Evolutionary conservation across 2,329 filamentous ascomycete species (phyloP).

Genomic region (Alternaria rosae): DNA sequence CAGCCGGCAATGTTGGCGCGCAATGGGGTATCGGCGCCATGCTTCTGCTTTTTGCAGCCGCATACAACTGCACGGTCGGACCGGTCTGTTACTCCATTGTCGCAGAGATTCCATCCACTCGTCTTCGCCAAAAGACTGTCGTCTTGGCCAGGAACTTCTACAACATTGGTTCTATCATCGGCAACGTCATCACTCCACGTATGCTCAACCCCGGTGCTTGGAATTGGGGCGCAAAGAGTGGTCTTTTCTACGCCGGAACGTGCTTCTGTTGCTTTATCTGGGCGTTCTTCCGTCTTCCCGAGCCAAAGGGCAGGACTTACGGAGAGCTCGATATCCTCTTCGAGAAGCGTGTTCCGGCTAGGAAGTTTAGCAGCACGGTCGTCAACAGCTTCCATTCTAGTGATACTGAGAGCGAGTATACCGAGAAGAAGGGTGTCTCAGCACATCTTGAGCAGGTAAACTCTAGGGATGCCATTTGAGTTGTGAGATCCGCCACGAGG

Average conservation of each 20-base stretch:
- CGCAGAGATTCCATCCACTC: conserved; percentile 80
- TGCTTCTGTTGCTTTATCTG: conserved; percentile 82
- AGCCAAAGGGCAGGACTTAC: conserved; percentile 80
- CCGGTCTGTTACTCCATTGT: conserved; percentile 91
- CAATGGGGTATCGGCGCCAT: conserved; percentile 48
- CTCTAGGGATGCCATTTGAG: conserved; percentile 18
- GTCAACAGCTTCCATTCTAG: conserved; percentile 35
- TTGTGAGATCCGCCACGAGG: neutral
- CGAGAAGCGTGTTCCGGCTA: conserved; percentile 57
- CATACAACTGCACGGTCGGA: conserved; percentile 86
- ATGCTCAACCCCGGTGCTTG: conserved; percentile 48
- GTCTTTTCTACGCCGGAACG: conserved; percentile 86
- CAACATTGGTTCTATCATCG: conserved; percentile 82
- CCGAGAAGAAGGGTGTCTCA: conserved; percentile 34
- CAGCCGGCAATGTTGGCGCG: conserved; percentile 55
- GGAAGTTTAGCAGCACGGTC: conserved; percentile 39
- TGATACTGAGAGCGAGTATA: conserved; percentile 26
- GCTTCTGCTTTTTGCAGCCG: conserved; percentile 60
- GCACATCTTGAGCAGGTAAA: conserved; percentile 37
- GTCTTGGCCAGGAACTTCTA: conserved; percentile 79
- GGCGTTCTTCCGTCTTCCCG: conserved; percentile 80
- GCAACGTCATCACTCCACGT: conserved; percentile 57
- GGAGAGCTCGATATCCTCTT: conserved; percentile 87
- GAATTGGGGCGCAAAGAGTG: conserved; percentile 79
- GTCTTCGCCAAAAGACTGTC: conserved; percentile 89